Percentiles rank a stretch among this genome's conserved stretches.
These are phyloP conservation scores for Lactifluus hygrophoroides DNA, from an alignment of 768 basidiomycete genomes.

Conservation along the genomic window DNA sequence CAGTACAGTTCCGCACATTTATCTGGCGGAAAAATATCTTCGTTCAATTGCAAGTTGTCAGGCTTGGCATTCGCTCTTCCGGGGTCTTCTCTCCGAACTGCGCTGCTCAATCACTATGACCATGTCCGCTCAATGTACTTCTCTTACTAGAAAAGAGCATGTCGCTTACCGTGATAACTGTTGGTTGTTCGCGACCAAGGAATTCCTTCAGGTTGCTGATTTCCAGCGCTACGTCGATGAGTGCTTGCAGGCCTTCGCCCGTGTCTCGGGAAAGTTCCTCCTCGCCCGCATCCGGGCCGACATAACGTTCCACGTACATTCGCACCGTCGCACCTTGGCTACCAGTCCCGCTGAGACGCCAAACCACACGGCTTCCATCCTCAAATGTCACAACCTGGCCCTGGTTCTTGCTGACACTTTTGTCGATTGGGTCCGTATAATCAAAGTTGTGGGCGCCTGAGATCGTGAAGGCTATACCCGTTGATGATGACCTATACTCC, in stretches of 20 bases:
- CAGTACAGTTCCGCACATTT: not conserved
- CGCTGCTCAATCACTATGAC: not conserved
- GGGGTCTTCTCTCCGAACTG: not conserved
- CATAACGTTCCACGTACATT: conserved; percentile 92
- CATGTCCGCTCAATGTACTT: not conserved
- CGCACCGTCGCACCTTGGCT: conserved; percentile 94
- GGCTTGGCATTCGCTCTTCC: not conserved
- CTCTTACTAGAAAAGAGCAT: not conserved
- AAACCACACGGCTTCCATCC: conserved; percentile 92
- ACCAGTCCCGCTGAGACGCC: conserved; percentile 93
- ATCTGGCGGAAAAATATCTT: not conserved
- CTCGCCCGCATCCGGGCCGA: conserved; percentile 58
- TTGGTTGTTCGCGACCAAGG: conserved; percentile 82
- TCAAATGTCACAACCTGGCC: conserved; percentile 88
- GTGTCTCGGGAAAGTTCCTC: conserved; percentile 67
- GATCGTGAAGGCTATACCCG: conserved; percentile 67
- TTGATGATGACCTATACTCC: conserved; percentile 56
- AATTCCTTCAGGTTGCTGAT: conserved; percentile 80
- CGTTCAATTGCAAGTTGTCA: not conserved
- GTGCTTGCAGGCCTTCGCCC: conserved; percentile 83
- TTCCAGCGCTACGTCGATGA: conserved; percentile 91
- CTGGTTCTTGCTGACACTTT: conserved; percentile 88
- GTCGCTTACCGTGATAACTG: conserved; percentile 68
- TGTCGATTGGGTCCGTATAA: conserved; percentile 98
- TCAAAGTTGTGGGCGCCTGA: conserved; percentile 77